A percentile compares a stretch with the other conserved stretches of the same genome.
phyloP scores from a whole-genome alignment of 805 yeast species.

The Spathaspora sp. region DNA sequence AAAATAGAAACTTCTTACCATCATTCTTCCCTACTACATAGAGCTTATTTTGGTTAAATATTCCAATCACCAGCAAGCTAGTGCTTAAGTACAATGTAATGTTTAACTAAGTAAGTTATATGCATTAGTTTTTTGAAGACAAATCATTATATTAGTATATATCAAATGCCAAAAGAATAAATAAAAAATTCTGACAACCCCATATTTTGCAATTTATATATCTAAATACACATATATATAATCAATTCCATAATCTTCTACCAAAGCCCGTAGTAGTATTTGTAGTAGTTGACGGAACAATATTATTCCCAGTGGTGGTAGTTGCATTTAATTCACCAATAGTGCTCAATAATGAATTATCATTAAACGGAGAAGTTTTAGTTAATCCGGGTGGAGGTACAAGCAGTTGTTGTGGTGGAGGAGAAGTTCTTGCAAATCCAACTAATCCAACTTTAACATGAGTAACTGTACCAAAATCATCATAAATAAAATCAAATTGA shows the following conservation, averaged over 20 bases:
- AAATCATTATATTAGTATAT: too few species aligned
- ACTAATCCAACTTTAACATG: constrained; percentile 29
- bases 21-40: too few species aligned
- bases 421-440: constrained; percentile 3
- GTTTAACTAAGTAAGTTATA: too few species aligned
- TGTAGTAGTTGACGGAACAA: background rate
- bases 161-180: too few species aligned
- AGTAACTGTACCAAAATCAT: constrained; percentile 43
- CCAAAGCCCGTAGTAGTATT: constrained; percentile 1
- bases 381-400: constrained; percentile 14
- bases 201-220: background rate
- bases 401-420: constrained; percentile 4
- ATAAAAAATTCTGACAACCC: background rate
- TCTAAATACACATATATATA: background rate
- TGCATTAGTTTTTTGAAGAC: too few species aligned
- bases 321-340: constrained; percentile 3
- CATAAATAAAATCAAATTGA: constrained; percentile 42
- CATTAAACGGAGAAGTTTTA: constrained; percentile 7
- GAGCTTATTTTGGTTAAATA: too few species aligned
- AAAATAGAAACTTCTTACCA: too few species aligned
- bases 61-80: too few species aligned
- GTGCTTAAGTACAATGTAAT: too few species aligned
- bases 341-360: constrained; percentile 2
- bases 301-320: background rate
- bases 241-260: constrained; percentile 8